Evolutionary conservation across 2,329 filamentous ascomycete genomes (phyloP).

Genomic region (Malbranchea zuffiana): DNA sequence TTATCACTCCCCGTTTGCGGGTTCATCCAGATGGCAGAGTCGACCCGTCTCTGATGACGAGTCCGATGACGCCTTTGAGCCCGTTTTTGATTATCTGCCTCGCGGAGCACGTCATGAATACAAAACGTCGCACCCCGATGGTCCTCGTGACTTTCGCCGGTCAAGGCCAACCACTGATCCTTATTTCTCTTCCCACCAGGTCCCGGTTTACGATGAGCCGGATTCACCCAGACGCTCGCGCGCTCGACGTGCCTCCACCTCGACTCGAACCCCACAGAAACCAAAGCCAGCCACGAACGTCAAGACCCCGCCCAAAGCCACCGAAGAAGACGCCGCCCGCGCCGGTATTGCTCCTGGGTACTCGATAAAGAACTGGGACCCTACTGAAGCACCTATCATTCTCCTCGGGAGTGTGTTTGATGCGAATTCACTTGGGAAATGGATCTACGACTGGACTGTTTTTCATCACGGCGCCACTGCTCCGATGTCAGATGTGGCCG

Average conservation of each 20-base stretch:
- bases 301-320: conserved; percentile 42
- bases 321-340: conserved; percentile 52
- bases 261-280: conserved; percentile 35
- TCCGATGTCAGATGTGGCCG: conserved; percentile 80
- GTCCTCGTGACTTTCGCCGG: conserved; percentile 14
- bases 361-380: conserved; percentile 97
- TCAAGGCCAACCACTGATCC: conserved; percentile 39
- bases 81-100: conserved; percentile 14
- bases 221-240: conserved; percentile 39
- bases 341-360: conserved; percentile 75
- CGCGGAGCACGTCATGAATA: conserved; percentile 6
- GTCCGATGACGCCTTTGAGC: conserved; percentile 45
- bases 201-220: conserved; percentile 46
- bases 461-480: conserved; percentile 73
- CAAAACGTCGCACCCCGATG: conserved; percentile 8
- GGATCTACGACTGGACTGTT: conserved; percentile 99
- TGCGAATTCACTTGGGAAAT: conserved; percentile 93
- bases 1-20: conserved; percentile 5
- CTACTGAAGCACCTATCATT: conserved; percentile 83
- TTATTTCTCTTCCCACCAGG: conserved; percentile 44
- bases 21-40: conserved; percentile 34
- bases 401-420: conserved; percentile 93
- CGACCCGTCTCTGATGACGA: conserved; percentile 48
- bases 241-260: conserved; percentile 45
- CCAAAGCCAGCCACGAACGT: conserved; percentile 27